phyloP scores from a whole-genome alignment of 1,284 basidiomycete genomes.

The Moesziomyces antarcticus region DNA sequence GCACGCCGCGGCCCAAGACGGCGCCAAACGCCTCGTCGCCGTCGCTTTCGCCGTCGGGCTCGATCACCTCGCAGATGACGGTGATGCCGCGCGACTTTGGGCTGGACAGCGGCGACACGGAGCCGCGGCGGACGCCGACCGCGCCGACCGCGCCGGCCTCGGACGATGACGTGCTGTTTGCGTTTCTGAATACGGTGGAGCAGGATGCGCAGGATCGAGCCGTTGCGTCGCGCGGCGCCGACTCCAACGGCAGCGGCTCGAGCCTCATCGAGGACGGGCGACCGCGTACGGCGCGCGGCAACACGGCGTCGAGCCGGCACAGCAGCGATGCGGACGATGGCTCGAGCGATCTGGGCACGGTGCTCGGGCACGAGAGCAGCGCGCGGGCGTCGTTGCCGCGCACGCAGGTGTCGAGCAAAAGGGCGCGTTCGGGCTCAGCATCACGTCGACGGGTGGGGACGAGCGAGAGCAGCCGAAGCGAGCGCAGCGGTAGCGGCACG shows the following conservation, averaged over 20 bases:
- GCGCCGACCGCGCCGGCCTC: neutral
- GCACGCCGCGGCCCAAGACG: conserved; percentile 31
- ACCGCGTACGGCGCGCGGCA: conserved; percentile 36
- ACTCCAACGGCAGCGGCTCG: neutral
- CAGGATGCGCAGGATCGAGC: conserved; percentile 31
- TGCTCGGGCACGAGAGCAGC: neutral
- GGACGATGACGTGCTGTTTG: conserved; percentile 33
- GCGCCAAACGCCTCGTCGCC: conserved; percentile 37
- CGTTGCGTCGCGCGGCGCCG: neutral
- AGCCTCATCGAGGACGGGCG: conserved; percentile 17
- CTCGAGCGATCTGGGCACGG: conserved; percentile 2
- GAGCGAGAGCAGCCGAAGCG: conserved; percentile 12
- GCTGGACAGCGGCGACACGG: neutral
- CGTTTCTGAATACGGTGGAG: conserved; percentile 41
- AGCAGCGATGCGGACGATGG: conserved; percentile 9
- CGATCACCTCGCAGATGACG: conserved; percentile 19
- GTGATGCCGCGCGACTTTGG: conserved; percentile 13
- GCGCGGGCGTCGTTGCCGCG: conserved; percentile 1
- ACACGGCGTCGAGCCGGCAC: conserved; percentile 18
- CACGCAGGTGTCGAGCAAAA: too few species aligned
- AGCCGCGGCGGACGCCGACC: too few species aligned
- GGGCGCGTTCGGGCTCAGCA: neutral
- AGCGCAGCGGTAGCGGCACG: conserved; percentile 13
- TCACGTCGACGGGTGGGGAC: conserved; percentile 12
- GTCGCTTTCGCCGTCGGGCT: conserved; percentile 20